A percentile compares a stretch with the other conserved stretches of the same genome.
phyloP scores from a whole-genome alignment of 495 filamentous ascomycete species.

The Penicillium salamii region DNA sequence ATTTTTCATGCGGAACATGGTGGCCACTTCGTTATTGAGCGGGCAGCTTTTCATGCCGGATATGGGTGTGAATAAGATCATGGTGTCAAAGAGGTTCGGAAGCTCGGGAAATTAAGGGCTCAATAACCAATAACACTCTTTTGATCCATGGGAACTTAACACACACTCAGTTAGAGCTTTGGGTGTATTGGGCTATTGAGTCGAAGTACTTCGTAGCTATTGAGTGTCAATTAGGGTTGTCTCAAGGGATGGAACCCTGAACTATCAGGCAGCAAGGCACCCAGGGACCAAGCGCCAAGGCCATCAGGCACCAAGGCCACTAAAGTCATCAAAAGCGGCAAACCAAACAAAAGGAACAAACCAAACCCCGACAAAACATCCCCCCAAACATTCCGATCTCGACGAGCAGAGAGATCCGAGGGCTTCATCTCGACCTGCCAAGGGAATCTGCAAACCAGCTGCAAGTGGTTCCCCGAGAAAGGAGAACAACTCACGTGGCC shows the following conservation, averaged over 20 bases:
- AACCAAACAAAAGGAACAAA: no score
- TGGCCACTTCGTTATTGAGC: conserved; percentile 1
- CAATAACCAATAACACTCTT: no score
- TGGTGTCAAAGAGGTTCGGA: no score
- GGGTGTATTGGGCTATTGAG: no score
- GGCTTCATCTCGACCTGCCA: conserved; percentile 4
- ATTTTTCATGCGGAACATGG: not conserved
- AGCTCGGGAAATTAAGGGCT: no score
- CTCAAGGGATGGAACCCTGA: not conserved
- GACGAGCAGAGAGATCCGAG: not conserved
- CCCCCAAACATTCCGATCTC: conserved; percentile 5
- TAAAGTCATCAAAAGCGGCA: no score
- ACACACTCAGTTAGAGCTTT: no score
- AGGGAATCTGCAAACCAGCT: not conserved
- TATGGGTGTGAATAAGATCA: conserved; percentile 20
- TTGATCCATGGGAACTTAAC: no score
- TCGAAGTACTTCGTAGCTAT: no score
- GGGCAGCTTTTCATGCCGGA: conserved; percentile 13
- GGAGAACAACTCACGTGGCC: conserved; percentile 5
- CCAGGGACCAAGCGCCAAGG: not conserved
- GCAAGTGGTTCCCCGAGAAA: conserved; percentile 7
- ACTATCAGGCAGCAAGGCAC: not conserved
- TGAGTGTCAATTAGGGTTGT: not conserved
- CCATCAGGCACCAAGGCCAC: no score
- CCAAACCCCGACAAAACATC: not conserved